A percentile compares a stretch with the other conserved stretches of the same genome.
Conservation (phyloP, 139 green algal species). For the Chlamydomonas eustigma region DNA sequence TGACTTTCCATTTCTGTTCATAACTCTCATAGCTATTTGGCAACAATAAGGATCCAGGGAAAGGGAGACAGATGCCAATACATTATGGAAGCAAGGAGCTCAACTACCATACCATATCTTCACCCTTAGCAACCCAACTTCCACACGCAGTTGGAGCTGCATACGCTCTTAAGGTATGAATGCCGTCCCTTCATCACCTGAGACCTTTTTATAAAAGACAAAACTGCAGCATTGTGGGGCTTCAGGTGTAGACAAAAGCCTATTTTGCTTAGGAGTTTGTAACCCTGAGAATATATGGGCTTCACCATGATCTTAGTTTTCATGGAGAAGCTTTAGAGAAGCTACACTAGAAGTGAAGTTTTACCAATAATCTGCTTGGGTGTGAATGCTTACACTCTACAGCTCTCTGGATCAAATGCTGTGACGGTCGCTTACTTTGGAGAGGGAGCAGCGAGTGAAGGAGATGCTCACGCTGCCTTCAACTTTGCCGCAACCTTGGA, state of each 20-base stretch:
- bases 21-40: constrained; percentile 39
- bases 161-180: constrained; percentile 76
- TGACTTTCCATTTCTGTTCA: no score
- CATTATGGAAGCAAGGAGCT: constrained; percentile 81
- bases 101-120: constrained; percentile 89
- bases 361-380: no score
- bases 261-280: no score
- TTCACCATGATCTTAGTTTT: no score
- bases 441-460: constrained; percentile 83
- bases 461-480: constrained; percentile 90
- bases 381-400: background rate
- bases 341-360: no score
- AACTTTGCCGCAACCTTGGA: constrained; percentile 88
- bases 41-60: constrained; percentile 71
- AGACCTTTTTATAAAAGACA: no score
- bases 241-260: no score
- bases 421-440: constrained; percentile 26
- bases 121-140: constrained; percentile 86
- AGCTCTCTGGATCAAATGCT: background rate
- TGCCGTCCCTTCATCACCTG: no score
- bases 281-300: no score
- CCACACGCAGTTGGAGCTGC: constrained; percentile 88
- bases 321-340: no score
- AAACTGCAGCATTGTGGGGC: no score
- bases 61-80: constrained; percentile 94